Evolutionary conservation across 2,329 filamentous ascomycete genomes (phyloP).

Genomic region (Ophiognomonia clavigignenti-juglandacearum): DNA sequence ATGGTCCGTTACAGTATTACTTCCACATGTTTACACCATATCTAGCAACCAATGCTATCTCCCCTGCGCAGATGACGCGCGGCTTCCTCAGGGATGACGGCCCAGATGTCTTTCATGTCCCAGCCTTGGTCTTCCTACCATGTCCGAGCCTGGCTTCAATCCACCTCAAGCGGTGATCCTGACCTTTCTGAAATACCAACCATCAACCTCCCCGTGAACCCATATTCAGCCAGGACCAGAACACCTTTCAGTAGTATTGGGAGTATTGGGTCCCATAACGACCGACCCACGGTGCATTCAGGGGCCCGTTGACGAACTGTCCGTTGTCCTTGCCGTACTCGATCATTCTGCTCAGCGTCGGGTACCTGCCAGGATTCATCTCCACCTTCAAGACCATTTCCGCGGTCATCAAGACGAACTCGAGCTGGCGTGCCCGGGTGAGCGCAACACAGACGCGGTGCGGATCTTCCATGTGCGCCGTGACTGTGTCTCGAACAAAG

Average conservation of each 20-base stretch:
- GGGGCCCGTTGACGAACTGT: neutral
- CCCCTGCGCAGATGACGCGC: too few relatives aligned
- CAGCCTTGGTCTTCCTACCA: too few relatives aligned
- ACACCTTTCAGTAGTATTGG: neutral
- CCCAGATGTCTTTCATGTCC: too few relatives aligned
- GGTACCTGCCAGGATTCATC: neutral
- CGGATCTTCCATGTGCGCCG: slow-evolving; percentile 37
- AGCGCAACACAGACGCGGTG: slow-evolving; percentile 42
- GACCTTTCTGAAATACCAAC: too few relatives aligned
- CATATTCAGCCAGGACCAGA: too few relatives aligned
- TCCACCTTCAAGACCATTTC: slow-evolving; percentile 21
- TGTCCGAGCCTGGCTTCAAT: too few relatives aligned
- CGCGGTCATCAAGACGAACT: slow-evolving; percentile 40
- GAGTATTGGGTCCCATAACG: neutral
- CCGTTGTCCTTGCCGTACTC: neutral
- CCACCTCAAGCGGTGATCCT: too few relatives aligned
- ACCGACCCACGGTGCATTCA: neutral
- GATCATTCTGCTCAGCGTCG: neutral
- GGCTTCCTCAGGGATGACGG: too few relatives aligned
- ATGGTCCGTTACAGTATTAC: too few relatives aligned
- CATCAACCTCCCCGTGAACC: too few relatives aligned
- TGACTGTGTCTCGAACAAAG: slow-evolving; percentile 34
- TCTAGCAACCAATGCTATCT: too few relatives aligned
- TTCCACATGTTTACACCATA: too few relatives aligned
- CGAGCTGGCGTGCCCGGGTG: slow-evolving; percentile 38